Percentiles rank a stretch among this genome's conserved stretches.
phyloP scores from a whole-genome alignment of 2,329 filamentous ascomycete genomes.

The Talaromyces sp. region DNA sequence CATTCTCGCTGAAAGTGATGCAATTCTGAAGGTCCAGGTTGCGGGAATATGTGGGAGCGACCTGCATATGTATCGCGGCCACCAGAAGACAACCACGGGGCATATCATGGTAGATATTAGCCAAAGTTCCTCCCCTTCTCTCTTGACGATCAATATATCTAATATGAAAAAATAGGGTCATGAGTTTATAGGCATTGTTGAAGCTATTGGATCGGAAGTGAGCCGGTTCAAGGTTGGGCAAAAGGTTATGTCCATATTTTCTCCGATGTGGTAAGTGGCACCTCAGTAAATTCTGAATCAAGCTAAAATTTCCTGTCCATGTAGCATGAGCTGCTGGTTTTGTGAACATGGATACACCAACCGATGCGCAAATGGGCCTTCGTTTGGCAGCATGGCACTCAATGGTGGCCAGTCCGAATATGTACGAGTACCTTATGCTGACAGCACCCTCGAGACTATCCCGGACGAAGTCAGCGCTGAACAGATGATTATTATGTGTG shows the following conservation, averaged over 20 bases:
- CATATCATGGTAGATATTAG: constrained; percentile 35
- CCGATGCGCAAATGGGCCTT: constrained; percentile 59
- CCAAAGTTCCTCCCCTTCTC: not conserved
- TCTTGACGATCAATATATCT: not conserved
- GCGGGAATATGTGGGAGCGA: constrained; percentile 79
- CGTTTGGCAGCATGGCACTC: constrained; percentile 62
- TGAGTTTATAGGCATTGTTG: constrained; percentile 73
- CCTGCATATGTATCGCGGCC: constrained; percentile 74
- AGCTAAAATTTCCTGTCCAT: constrained; percentile 34
- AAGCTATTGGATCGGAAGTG: constrained; percentile 60
- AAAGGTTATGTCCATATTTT: constrained; percentile 73
- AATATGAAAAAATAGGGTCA: constrained; percentile 49
- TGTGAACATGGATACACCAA: constrained; percentile 54
- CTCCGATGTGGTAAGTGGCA: constrained; percentile 57
- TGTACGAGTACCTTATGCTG: constrained; percentile 69
- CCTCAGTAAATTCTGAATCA: not conserved
- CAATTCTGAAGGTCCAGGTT: constrained; percentile 72
- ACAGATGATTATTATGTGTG: constrained; percentile 73
- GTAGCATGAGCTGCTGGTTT: constrained; percentile 74
- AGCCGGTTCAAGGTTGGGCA: constrained; percentile 65
- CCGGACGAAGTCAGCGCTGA: constrained; percentile 62
- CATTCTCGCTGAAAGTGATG: constrained; percentile 61
- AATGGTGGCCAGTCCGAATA: constrained; percentile 77
- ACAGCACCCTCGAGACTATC: constrained; percentile 66
- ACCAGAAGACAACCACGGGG: constrained; percentile 37